phyloP scores from a whole-genome alignment of 2,329 filamentous ascomycete species.

The Nigrospora oryzae region DNA sequence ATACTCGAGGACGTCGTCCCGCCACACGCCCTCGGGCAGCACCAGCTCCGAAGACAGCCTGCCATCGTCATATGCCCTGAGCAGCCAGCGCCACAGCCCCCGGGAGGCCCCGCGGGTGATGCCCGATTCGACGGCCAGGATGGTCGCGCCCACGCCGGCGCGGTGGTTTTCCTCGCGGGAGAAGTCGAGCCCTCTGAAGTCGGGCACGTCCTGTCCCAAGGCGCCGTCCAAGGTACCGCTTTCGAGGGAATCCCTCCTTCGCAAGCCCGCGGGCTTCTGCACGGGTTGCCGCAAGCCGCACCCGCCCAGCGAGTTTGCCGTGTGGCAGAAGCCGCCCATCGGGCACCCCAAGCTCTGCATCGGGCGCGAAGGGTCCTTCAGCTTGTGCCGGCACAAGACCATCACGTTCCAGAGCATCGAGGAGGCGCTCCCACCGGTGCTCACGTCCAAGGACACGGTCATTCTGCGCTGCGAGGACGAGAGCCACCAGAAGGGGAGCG shows the following conservation, averaged over 20 bases:
- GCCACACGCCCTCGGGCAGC: too few species aligned
- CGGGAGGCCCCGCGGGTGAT: too few species aligned
- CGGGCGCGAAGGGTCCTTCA: neutral
- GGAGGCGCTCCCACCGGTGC: neutral
- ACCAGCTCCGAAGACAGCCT: too few species aligned
- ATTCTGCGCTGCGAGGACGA: slow-evolving; percentile 2
- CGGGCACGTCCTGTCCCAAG: too few species aligned
- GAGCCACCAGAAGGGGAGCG: slow-evolving; percentile 1
- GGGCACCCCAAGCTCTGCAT: neutral
- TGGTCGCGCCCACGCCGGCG: too few species aligned
- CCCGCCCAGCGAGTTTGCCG: neutral
- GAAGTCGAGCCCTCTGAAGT: too few species aligned
- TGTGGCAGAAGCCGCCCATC: neutral
- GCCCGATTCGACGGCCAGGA: too few species aligned
- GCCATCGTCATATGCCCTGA: too few species aligned
- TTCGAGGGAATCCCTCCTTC: neutral
- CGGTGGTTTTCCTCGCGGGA: too few species aligned
- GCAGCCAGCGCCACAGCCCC: too few species aligned
- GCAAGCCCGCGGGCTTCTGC: neutral
- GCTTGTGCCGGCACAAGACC: slow-evolving; percentile 1
- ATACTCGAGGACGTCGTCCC: too few species aligned
- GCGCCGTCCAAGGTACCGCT: neutral
- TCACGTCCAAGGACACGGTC: neutral
- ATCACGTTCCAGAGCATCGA: neutral
- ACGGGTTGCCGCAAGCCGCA: neutral